Conservation (phyloP, 169 alveolate genomes). For the Besnoitia besnoiti region DNA sequence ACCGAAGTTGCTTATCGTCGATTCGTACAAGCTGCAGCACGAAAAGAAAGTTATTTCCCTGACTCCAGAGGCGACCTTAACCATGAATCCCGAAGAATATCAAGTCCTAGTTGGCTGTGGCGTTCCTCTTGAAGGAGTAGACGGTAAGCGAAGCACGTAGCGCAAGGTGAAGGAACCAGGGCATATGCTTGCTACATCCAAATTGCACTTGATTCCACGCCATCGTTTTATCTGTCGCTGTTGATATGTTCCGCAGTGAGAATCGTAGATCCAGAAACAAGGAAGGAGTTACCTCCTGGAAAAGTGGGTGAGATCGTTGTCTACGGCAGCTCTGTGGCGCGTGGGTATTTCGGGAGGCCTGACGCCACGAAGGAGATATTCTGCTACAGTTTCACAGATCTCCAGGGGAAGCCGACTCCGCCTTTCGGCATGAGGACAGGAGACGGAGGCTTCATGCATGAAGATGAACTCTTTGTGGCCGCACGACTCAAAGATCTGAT, state of each 20-base stretch:
- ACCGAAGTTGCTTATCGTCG: constrained; percentile 59
- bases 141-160: constrained; percentile 63
- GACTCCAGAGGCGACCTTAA: constrained; percentile 58
- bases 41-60: constrained; percentile 64
- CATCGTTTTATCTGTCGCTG: not conserved
- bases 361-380: constrained; percentile 72
- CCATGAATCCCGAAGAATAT: constrained; percentile 46
- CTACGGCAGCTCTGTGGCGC: constrained; percentile 72
- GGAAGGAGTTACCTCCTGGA: constrained; percentile 71
- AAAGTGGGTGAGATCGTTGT: constrained; percentile 77
- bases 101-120: constrained; percentile 69
- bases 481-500: constrained; percentile 79
- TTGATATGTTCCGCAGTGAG: constrained; percentile 59
- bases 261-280: constrained; percentile 76
- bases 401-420: constrained; percentile 71
- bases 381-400: constrained; percentile 44
- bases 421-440: constrained; percentile 76
- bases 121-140: constrained; percentile 59
- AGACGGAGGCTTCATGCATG: constrained; percentile 76
- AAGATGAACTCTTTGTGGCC: constrained; percentile 75
- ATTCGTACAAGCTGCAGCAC: constrained; percentile 68
- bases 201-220: too few species aligned
- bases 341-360: constrained; percentile 73
- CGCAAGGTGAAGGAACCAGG: too few species aligned
- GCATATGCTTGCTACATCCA: too few species aligned